Conservation (phyloP, 2,329 filamentous ascomycete genomes). For the Microascus cirrosus region DNA sequence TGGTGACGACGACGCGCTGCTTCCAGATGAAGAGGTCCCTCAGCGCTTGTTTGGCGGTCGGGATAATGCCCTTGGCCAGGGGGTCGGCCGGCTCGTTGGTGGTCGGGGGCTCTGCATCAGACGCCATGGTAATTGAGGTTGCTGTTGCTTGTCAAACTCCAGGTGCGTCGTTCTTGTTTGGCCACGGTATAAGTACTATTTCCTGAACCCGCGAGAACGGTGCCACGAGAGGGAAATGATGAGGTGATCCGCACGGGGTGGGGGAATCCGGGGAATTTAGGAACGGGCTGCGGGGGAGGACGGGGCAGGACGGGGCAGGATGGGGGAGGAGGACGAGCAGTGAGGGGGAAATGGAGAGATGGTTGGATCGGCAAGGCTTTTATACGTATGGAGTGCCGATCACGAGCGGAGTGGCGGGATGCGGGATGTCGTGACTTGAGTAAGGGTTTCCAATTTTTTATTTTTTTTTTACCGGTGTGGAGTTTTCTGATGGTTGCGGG, state of each 20-base stretch:
- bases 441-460: not conserved
- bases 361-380: not conserved
- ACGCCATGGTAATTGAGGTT: not conserved
- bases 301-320: not conserved
- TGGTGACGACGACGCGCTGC: slow-evolving; percentile 57
- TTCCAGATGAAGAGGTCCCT: slow-evolving; percentile 62
- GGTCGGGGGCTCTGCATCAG: not conserved
- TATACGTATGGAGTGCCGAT: not conserved
- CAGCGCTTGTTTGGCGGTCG: slow-evolving; percentile 54
- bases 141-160: not conserved
- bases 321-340: not conserved
- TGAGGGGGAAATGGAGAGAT: no score
- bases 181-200: not conserved
- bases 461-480: no score
- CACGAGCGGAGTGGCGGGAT: not conserved
- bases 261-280: not conserved
- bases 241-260: not conserved
- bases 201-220: not conserved
- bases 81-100: slow-evolving; percentile 43
- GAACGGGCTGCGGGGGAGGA: not conserved
- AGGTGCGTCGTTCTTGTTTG: not conserved
- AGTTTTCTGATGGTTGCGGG: not conserved
- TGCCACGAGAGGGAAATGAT: not conserved
- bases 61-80: slow-evolving; percentile 51
- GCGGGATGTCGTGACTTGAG: not conserved